A percentile compares a stretch with the other conserved stretches of the same genome.
These are phyloP conservation scores for Taxawa tesnikishii DNA, from an alignment of 2,329 filamentous ascomycete genomes.

Conservation along the genomic window DNA sequence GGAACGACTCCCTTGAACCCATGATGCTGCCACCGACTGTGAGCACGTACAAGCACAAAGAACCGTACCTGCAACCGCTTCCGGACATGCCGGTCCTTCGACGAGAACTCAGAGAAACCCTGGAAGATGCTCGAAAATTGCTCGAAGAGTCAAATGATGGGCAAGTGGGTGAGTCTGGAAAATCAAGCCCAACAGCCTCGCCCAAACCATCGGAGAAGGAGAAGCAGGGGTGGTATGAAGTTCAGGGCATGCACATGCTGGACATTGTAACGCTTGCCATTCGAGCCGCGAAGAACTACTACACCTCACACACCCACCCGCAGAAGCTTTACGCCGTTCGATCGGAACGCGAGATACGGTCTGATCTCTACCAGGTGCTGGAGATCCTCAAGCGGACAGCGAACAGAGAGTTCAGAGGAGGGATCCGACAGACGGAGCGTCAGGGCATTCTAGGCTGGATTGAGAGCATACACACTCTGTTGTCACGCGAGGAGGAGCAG, in stretches of 20 bases:
- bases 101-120: constrained; percentile 50
- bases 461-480: constrained; percentile 60
- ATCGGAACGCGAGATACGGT: constrained; percentile 71
- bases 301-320: constrained; percentile 81
- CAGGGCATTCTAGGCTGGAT: constrained; percentile 71
- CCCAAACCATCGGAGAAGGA: constrained; percentile 11
- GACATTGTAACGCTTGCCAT: constrained; percentile 94
- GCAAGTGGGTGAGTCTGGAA: constrained; percentile 7
- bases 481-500: constrained; percentile 63
- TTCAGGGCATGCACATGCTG: constrained; percentile 83
- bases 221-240: constrained; percentile 62
- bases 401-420: constrained; percentile 71
- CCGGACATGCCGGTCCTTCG: constrained; percentile 74
- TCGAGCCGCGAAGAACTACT: constrained; percentile 88
- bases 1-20: constrained; percentile 49
- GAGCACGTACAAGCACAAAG: constrained; percentile 84
- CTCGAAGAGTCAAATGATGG: constrained; percentile 39
- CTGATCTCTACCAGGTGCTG: constrained; percentile 74
- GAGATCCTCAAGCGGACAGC: constrained; percentile 90
- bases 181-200: constrained; percentile 12
- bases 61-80: constrained; percentile 69
- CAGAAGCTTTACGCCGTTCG: constrained; percentile 78
- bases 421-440: constrained; percentile 67
- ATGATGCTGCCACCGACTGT: constrained; percentile 92
- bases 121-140: constrained; percentile 57